A percentile compares a stretch with the other conserved stretches of the same genome.
Conservation (phyloP, 2,329 filamentous ascomycete genomes). For the Claviceps spartinae region DNA sequence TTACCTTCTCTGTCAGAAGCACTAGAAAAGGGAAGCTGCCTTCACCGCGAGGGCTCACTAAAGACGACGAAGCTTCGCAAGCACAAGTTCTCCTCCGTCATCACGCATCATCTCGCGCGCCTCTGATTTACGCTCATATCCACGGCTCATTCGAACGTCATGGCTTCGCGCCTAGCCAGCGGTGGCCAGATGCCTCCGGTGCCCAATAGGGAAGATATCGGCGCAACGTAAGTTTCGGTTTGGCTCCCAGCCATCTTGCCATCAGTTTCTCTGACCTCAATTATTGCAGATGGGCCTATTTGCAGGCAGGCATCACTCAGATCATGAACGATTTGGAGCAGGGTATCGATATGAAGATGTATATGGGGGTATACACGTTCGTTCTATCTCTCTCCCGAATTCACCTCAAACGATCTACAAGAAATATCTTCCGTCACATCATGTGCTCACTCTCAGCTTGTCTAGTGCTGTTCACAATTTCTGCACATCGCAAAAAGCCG, state of each 20-base stretch:
- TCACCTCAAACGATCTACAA: not conserved
- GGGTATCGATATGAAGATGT: slow-evolving; percentile 90
- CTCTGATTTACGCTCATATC: not conserved
- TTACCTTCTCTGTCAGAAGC: not conserved
- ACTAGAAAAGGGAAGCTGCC: not conserved
- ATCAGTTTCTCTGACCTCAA: slow-evolving; percentile 12
- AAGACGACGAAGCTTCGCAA: too few relatives aligned
- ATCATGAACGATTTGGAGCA: slow-evolving; percentile 90
- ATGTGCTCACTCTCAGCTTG: slow-evolving; percentile 21
- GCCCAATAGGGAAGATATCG: slow-evolving; percentile 48
- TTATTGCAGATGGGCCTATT: slow-evolving; percentile 63
- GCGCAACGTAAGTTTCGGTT: slow-evolving; percentile 28
- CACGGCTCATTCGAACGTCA: slow-evolving; percentile 6
- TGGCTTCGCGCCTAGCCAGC: slow-evolving; percentile 23
- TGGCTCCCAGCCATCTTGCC: not conserved
- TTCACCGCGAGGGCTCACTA: too few relatives aligned
- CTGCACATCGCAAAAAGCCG: slow-evolving; percentile 92
- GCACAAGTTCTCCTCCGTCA: not conserved
- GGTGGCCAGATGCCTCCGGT: slow-evolving; percentile 38
- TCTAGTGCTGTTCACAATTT: slow-evolving; percentile 88
- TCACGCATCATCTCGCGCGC: slow-evolving; percentile 4
- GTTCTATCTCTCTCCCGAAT: slow-evolving; percentile 4
- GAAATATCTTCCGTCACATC: not conserved
- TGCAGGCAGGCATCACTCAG: slow-evolving; percentile 75
- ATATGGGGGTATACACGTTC: slow-evolving; percentile 94